These are phyloP conservation scores for Yamadazyma epiphylla DNA, from an alignment of 1,139 yeast species.

Conservation along the genomic window DNA sequence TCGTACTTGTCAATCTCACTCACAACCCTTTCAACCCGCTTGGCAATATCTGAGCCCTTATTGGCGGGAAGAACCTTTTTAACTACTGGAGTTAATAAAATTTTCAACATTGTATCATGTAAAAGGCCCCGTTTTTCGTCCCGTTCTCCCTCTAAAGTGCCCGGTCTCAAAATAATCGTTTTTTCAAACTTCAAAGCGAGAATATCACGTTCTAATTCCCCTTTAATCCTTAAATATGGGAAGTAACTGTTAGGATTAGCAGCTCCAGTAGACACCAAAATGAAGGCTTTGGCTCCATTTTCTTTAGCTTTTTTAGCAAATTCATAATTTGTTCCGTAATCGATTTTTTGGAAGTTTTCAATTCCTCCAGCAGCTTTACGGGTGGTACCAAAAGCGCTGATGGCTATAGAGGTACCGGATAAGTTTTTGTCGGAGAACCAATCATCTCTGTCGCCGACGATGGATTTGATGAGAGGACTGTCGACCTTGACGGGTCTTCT, in stretches of 20 bases:
- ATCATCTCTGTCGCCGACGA: conserved; percentile 29
- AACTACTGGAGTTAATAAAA: neutral
- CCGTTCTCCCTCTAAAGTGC: conserved; percentile 60
- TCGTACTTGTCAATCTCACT: conserved; percentile 3
- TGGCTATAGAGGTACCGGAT: conserved; percentile 11
- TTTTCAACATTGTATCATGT: neutral
- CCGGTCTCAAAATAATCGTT: conserved; percentile 70
- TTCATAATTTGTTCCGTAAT: conserved; percentile 61
- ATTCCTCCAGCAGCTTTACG: conserved; percentile 53
- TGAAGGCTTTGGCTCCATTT: conserved; percentile 59
- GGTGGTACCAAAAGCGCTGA: conserved; percentile 67
- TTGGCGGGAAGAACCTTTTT: conserved; percentile 1
- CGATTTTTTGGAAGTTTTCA: conserved; percentile 62
- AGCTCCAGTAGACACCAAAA: conserved; percentile 59
- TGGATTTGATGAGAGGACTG: conserved; percentile 20
- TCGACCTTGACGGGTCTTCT: conserved; percentile 31
- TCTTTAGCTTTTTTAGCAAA: conserved; percentile 69
- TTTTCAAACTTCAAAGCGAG: conserved; percentile 57
- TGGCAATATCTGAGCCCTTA: neutral
- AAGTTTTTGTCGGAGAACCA: conserved; percentile 31
- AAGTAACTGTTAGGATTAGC: conserved; percentile 53
- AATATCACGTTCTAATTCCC: conserved; percentile 60
- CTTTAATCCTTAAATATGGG: conserved; percentile 58
- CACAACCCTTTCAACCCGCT: conserved; percentile 4
- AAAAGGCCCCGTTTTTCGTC: conserved; percentile 26